A percentile compares a stretch with the other conserved stretches of the same genome.
Conservation (phyloP, 1,139 yeast genomes). For the Taphrina pruni region DNA sequence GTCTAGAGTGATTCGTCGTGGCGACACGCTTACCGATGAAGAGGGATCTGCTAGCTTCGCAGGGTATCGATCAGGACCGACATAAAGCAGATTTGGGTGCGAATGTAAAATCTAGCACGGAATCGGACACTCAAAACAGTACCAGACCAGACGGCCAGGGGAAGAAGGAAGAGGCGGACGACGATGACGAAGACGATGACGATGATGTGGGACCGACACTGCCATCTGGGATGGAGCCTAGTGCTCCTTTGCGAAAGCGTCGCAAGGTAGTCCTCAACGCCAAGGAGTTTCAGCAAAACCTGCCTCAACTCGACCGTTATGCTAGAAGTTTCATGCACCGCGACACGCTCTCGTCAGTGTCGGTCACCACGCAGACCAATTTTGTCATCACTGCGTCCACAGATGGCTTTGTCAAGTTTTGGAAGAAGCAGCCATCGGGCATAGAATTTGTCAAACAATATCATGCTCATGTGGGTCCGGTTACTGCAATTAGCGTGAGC, state of each 20-base stretch:
- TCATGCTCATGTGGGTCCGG: constrained; percentile 51
- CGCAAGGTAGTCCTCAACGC: constrained; percentile 25
- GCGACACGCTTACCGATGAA: neutral
- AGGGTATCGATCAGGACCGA: neutral
- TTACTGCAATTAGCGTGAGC: constrained; percentile 47
- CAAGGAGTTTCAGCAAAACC: constrained; percentile 31
- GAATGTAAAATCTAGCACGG: neutral
- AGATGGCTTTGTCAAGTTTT: constrained; percentile 57
- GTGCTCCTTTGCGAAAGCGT: constrained; percentile 14
- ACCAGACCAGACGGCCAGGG: no score
- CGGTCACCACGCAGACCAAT: constrained; percentile 45
- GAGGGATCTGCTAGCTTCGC: neutral
- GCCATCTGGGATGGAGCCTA: constrained; percentile 26
- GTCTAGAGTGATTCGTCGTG: no score
- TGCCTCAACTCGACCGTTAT: constrained; percentile 49
- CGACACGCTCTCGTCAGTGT: constrained; percentile 46
- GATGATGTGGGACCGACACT: constrained; percentile 46
- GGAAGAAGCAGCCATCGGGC: constrained; percentile 50
- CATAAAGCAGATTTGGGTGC: neutral
- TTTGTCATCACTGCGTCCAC: constrained; percentile 54
- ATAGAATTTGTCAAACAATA: constrained; percentile 55
- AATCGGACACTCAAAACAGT: neutral
- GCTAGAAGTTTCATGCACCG: constrained; percentile 51
- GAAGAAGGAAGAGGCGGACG: neutral
- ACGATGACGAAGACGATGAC: constrained; percentile 40